Evolutionary conservation across 306 rosid genomes (phyloP).

Genomic region (Sesbania bispinosa): DNA sequence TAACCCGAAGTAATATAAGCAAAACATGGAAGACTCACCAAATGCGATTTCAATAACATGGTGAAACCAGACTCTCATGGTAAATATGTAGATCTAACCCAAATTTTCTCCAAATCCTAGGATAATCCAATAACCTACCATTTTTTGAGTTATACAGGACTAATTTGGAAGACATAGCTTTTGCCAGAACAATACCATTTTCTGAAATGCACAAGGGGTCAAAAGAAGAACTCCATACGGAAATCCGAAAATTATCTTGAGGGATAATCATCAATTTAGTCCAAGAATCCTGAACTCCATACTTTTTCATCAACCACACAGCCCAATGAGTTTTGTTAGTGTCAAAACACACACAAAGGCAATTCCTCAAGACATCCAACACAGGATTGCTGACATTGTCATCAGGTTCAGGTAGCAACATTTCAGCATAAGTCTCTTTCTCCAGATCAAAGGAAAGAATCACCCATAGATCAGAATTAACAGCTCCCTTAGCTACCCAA

Average conservation of each 20-base stretch:
- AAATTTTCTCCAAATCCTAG: too few species aligned
- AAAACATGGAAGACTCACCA: too few species aligned
- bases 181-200: background rate
- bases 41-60: too few species aligned
- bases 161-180: background rate
- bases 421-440: background rate
- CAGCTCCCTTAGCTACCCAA: background rate
- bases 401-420: background rate
- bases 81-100: too few species aligned
- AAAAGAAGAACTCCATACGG: background rate
- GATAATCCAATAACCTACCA: background rate
- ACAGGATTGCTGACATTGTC: background rate
- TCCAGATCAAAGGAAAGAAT: slow-evolving; percentile 4
- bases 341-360: slow-evolving; percentile 9
- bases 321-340: background rate
- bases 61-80: too few species aligned
- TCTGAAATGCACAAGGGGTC: background rate
- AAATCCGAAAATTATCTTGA: too few species aligned
- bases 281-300: slow-evolving; percentile 7
- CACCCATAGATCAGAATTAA: background rate
- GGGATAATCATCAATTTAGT: slow-evolving; percentile 8
- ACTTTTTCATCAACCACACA: slow-evolving; percentile 23
- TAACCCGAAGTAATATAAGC: too few species aligned
- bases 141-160: background rate
- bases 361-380: background rate